These are phyloP conservation scores for Exophiala sideris DNA, from an alignment of 2,329 filamentous ascomycete species.

Conservation along the genomic window DNA sequence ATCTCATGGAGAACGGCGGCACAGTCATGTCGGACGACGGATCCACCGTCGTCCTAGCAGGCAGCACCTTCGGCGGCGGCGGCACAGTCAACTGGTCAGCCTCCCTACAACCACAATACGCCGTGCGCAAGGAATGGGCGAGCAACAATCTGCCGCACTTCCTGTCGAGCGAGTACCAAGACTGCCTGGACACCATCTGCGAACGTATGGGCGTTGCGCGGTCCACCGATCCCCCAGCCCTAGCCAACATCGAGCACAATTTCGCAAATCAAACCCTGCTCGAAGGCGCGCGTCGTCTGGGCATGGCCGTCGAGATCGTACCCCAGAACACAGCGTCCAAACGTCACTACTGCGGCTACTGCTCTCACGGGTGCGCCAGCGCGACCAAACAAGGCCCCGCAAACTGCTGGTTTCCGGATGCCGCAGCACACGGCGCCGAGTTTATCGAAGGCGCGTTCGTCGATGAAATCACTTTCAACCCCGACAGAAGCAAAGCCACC, in stretches of 20 bases:
- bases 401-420: constrained; percentile 74
- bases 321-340: constrained; percentile 75
- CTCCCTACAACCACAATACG: constrained; percentile 66
- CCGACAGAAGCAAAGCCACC: constrained; percentile 53
- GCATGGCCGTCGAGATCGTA: constrained; percentile 65
- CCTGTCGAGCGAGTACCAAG: constrained; percentile 68
- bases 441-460: constrained; percentile 82
- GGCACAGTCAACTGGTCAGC: constrained; percentile 84
- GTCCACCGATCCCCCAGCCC: constrained; percentile 47
- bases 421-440: constrained; percentile 69
- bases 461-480: constrained; percentile 63
- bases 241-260: constrained; percentile 62
- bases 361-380: constrained; percentile 57
- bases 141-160: constrained; percentile 66
- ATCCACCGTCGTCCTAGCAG: constrained; percentile 61
- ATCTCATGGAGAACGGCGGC: constrained; percentile 69
- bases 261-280: constrained; percentile 68
- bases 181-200: constrained; percentile 75
- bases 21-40: constrained; percentile 55
- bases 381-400: constrained; percentile 76
- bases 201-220: constrained; percentile 66
- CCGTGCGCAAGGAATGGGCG: constrained; percentile 74
- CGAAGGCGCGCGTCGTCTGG: constrained; percentile 70
- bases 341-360: constrained; percentile 71
- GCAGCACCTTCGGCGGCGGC: constrained; percentile 77